These are phyloP conservation scores for Candida glucosophila DNA, from an alignment of 1,139 yeast genomes.

Conservation along the genomic window DNA sequence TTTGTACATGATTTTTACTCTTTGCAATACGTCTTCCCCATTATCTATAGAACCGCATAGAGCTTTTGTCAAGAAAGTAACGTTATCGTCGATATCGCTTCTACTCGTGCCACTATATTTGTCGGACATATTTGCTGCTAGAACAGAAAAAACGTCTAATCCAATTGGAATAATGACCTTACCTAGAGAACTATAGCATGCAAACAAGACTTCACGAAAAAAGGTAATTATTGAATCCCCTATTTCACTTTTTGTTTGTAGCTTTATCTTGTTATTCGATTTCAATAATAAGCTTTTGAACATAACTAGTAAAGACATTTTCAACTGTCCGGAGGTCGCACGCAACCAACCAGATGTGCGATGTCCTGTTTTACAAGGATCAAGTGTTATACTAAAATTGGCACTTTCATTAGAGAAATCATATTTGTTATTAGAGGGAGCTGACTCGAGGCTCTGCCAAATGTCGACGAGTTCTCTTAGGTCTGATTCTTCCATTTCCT, in stretches of 20 bases:
- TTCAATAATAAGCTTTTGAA: constrained; percentile 17
- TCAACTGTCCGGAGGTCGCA: constrained; percentile 57
- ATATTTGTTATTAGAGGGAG: too few relatives aligned
- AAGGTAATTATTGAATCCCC: constrained; percentile 15
- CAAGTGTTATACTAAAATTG: neutral
- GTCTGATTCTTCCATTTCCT: constrained; percentile 1
- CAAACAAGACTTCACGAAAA: constrained; percentile 12
- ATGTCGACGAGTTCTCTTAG: too few relatives aligned
- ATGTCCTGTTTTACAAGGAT: constrained; percentile 1
- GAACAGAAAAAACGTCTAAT: constrained; percentile 21
- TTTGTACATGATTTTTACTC: too few relatives aligned
- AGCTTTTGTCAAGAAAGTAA: too few relatives aligned
- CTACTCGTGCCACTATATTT: too few relatives aligned
- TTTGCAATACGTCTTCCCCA: too few relatives aligned
- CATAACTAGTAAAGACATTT: constrained; percentile 30
- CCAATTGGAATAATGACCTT: constrained; percentile 22
- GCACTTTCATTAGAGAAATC: neutral
- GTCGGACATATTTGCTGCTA: constrained; percentile 2
- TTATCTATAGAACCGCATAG: too few relatives aligned
- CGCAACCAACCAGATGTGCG: constrained; percentile 54
- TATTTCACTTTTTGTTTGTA: constrained; percentile 17
- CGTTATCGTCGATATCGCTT: too few relatives aligned
- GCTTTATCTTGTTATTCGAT: constrained; percentile 10
- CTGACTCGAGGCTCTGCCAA: too few relatives aligned
- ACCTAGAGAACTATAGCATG: constrained; percentile 27